Evolutionary conservation across 2,329 filamentous ascomycete species (phyloP).

Genomic region (Thielaviopsis punctulata): DNA sequence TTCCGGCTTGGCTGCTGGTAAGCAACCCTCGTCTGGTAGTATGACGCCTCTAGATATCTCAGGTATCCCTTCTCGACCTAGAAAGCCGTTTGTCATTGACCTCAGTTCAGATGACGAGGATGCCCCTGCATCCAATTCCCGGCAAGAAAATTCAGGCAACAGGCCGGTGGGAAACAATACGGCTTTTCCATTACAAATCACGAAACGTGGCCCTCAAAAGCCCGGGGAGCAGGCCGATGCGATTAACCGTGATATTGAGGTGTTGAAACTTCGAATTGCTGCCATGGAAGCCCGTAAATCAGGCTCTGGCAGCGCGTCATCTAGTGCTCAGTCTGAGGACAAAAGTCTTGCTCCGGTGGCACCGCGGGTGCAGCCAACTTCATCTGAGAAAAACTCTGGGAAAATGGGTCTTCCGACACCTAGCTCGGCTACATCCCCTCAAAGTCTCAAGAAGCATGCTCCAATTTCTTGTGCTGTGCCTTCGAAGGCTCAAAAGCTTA

Average conservation of each 20-base stretch:
- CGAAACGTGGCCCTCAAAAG: neutral
- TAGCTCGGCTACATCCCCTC: neutral
- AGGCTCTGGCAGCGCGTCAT: neutral
- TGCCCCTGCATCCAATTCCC: neutral
- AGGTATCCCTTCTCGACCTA: neutral
- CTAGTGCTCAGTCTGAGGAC: neutral
- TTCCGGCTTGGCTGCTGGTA: neutral
- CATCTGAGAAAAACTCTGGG: neutral
- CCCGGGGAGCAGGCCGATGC: conserved; percentile 16
- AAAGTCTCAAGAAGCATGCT: neutral
- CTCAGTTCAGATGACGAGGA: conserved; percentile 9
- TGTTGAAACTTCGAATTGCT: conserved; percentile 41
- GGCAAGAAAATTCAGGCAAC: neutral
- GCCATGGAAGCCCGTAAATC: conserved; percentile 39
- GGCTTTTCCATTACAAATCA: neutral
- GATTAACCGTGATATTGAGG: conserved; percentile 37
- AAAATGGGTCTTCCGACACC: neutral
- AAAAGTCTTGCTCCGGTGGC: neutral
- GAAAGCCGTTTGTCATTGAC: conserved; percentile 6
- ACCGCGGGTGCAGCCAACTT: neutral
- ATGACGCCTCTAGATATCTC: neutral
- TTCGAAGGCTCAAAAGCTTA: neutral
- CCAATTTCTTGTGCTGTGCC: neutral
- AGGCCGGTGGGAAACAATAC: neutral
- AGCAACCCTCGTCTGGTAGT: too few species aligned